phyloP scores from a whole-genome alignment of 768 basidiomycete species.

The Amylocystis lapponica region DNA sequence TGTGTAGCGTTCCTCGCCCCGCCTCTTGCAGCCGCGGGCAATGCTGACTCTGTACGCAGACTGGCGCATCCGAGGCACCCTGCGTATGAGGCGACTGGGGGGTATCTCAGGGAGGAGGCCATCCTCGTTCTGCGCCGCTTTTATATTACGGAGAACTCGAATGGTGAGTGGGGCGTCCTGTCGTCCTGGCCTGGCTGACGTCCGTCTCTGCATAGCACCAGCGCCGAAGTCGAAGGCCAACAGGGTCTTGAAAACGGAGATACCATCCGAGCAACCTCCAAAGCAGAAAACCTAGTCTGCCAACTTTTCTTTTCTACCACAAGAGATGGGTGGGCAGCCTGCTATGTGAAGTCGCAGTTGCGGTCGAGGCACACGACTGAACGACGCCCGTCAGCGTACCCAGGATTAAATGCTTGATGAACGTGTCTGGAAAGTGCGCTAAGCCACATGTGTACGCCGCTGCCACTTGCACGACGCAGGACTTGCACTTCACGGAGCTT shows the following conservation, averaged over 20 bases:
- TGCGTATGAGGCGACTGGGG: slow-evolving; percentile 63
- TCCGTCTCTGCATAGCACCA: slow-evolving; percentile 53
- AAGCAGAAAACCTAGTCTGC: no score
- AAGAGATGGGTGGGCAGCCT: no score
- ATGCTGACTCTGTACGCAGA: slow-evolving; percentile 30
- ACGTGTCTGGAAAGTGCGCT: no score
- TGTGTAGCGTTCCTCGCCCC: slow-evolving; percentile 7
- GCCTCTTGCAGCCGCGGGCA: not conserved
- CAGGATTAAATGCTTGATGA: no score
- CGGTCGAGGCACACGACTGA: no score
- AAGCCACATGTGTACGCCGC: no score
- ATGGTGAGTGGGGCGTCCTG: slow-evolving; percentile 50
- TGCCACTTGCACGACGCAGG: no score
- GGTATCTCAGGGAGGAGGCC: slow-evolving; percentile 43
- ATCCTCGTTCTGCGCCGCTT: slow-evolving; percentile 57
- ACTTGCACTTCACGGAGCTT: no score
- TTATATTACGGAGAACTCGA: slow-evolving; percentile 85
- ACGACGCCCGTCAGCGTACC: no score
- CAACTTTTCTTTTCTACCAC: no score
- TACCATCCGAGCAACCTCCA: no score
- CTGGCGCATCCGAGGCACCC: slow-evolving; percentile 69
- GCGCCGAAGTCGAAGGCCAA: slow-evolving; percentile 83
- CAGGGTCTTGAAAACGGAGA: slow-evolving; percentile 80
- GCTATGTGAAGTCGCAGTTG: no score
- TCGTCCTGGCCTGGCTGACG: slow-evolving; percentile 2